Evolutionary conservation across 768 basidiomycete species (phyloP), one percentile per base, ranked within the genome.

Genomic region (Lentinus tigrinus): DNA sequence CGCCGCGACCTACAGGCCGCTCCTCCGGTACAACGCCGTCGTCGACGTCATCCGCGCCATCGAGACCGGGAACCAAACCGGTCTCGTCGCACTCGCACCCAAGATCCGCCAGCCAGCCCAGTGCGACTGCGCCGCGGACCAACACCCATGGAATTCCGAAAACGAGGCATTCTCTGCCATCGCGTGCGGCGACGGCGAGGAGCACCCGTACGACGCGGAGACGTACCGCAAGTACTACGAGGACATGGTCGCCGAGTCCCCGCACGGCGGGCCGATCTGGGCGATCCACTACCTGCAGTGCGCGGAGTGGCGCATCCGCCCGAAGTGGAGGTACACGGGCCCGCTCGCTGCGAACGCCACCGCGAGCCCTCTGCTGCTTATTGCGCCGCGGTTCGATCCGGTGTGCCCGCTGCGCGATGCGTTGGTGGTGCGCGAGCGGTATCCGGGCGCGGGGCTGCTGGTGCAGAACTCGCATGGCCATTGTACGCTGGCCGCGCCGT

Each of bases 401-500:
- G 63, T 65, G 38, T 62, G 63, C 31, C 63, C 63, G 19, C 55
- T 65, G 14, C 26, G 42, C n/a, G 60, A 64, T 46, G 63, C 63
- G 43, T 26, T 28, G 28, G 39, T 23, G 14, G 63, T 64, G 47
- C 63, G 61, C 10, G 47, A 46, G 48, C 57, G 63, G 26, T 65
- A 54, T 39, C 47, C 31, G 4, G 63, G 60, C 28, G 53, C 63
- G 42, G 63, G 57, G 27, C 48, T 65, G 52, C 55, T 65, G 6
- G 55, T 65, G 17, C 63, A 65, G 55, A 54, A 62, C 54, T 64
- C 63, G 31, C 58, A 59, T 26, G 63, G 63, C 4, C 64, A 65
- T 24, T 65, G 64, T 50, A 62, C 64, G 39, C 37, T 56, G 11
- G 24, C 56, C 5, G 56, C 61, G 37, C 64, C 64, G 21, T 62